A percentile compares a stretch with the other conserved stretches of the same genome.
phyloP scores from a whole-genome alignment of 805 yeast genomes.

The Lipomyces mesembrius region DNA sequence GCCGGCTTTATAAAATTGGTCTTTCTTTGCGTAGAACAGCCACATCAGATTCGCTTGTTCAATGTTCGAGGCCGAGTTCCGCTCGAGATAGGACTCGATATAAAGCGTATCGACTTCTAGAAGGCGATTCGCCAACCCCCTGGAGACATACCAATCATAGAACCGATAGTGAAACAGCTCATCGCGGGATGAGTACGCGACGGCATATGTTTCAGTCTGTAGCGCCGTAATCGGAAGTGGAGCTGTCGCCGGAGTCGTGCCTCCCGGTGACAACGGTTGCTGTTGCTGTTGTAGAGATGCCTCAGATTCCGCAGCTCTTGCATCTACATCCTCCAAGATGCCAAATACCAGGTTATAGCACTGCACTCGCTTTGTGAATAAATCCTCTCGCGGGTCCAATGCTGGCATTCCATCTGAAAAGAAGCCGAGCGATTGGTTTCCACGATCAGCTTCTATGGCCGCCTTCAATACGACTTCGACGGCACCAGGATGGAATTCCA shows the following conservation, averaged over 20 bases:
- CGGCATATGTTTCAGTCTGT: slow-evolving; percentile 72
- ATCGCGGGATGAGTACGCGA: slow-evolving; percentile 75
- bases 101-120: slow-evolving; percentile 81
- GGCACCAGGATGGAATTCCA: slow-evolving; percentile 83
- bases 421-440: slow-evolving; percentile 62
- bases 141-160: slow-evolving; percentile 87
- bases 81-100: slow-evolving; percentile 72
- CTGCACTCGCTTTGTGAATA: slow-evolving; percentile 58
- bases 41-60: slow-evolving; percentile 82
- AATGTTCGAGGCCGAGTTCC: slow-evolving; percentile 56
- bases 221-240: slow-evolving; percentile 46
- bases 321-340: slow-evolving; percentile 72
- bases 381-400: slow-evolving; percentile 57
- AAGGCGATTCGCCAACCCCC: slow-evolving; percentile 75
- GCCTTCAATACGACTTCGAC: slow-evolving; percentile 79
- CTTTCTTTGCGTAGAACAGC: slow-evolving; percentile 84
- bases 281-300: slow-evolving; percentile 42
- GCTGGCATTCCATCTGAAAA: slow-evolving; percentile 55
- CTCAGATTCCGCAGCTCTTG: slow-evolving; percentile 54
- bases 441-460: slow-evolving; percentile 69
- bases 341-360: slow-evolving; percentile 77
- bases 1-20: slow-evolving; percentile 82
- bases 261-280: slow-evolving; percentile 5
- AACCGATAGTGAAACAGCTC: slow-evolving; percentile 88
- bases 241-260: neutral